Conservation (phyloP, 371 early-diverging fungal genomes). For the Apophysomyces elegans region DNA sequence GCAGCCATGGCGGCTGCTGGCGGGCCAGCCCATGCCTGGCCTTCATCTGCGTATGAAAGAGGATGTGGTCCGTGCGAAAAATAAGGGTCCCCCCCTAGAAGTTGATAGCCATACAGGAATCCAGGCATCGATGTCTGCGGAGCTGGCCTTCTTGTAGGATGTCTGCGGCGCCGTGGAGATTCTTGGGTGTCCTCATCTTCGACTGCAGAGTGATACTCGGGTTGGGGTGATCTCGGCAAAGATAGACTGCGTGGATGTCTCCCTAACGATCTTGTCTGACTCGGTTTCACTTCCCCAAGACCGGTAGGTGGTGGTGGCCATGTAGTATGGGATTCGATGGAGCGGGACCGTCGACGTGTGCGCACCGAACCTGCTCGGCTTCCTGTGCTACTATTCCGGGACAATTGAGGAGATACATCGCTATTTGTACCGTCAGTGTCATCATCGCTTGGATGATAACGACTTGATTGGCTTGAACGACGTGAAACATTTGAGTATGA, state of each 20-base stretch:
- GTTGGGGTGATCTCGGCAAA: neutral
- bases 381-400: conserved; percentile 3
- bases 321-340: conserved; percentile 3
- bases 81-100: conserved; percentile 1
- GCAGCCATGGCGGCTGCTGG: neutral
- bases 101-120: conserved; percentile 2
- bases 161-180: neutral
- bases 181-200: neutral
- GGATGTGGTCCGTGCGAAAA: conserved; percentile 5
- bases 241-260: neutral
- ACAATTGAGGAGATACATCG: neutral
- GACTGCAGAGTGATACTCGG: neutral
- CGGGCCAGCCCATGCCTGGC: neutral
- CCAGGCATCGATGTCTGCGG: neutral
- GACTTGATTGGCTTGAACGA: neutral
- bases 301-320: neutral
- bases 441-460: conserved; percentile 2
- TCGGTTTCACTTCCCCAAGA: neutral
- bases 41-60: neutral
- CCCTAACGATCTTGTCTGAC: neutral
- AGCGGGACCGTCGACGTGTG: neutral
- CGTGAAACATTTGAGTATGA: neutral
- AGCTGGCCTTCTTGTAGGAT: neutral
- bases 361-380: neutral
- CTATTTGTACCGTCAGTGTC: neutral